Base-by-base conservation (phyloP, 345 rosid species). In the Dovyalis caffra region DNA sequence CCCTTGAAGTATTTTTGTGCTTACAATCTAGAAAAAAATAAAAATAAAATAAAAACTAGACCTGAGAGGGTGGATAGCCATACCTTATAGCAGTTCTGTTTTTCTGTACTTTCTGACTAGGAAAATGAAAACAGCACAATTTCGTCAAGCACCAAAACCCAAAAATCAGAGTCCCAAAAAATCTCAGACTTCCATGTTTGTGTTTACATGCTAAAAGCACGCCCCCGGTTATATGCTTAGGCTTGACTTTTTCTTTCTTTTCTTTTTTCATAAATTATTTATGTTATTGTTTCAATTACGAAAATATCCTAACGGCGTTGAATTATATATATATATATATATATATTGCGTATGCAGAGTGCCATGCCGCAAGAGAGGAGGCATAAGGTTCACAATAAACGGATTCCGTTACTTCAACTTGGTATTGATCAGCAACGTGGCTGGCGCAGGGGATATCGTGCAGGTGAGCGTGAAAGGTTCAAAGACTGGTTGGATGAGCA, bases 391-490 rank as follows among this genome's bases (percentile, higher is more conserved):
- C 87, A 90, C 96, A 8, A 72, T 95, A 57, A 95, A 95, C 91
- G 99, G 99, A 4, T 91, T 91, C 95, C 93, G 92, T 75, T 95
- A 91, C 96, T 95, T 95, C 81, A 91, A 95, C 87, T 80, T 95
- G 80, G 94, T 95, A 35, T 61, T 95, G 60, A 66, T 95, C 40
- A 89, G 95, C 74, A 93, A 93, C 87, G 99, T 95, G 2, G 99
- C 96, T 32, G 99, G 99, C 1, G 94, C 98, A 51, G 99, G 99
- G 26, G 97, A 95, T 70, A 75, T 95, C 49, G 86, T 79, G 83
- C 85, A 84, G 74, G 92, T 89, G 21, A 88, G 91, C 78, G 79
- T 95, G 0, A 95, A 95, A 40, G 99, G 99, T 18, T 37, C 91
- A 25, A 85, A 81, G 29, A 93, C 96, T 0, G 88, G 78, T 1